Evolutionary conservation across 73 alveolate species (phyloP), one percentile per base, ranked within the genome.

Genomic region (Symbiodinium pilosum): DNA sequence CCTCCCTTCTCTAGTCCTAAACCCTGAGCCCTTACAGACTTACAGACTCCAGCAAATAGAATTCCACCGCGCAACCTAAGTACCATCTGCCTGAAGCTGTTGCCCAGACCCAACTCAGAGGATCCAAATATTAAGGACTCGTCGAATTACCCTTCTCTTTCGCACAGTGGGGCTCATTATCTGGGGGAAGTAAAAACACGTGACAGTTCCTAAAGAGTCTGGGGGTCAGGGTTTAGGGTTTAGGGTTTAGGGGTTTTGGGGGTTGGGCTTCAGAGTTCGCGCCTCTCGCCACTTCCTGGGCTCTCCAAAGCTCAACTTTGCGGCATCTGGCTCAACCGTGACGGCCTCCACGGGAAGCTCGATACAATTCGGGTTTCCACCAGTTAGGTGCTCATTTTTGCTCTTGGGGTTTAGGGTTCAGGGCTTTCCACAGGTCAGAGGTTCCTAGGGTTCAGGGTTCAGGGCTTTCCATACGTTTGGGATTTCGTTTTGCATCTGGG

Each of bases 261-360:
- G 21, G 0, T 0, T 24, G 21, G 28, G 68, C 43, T 30, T 21
- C 21, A 4, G 44, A 20, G 8, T 26, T 16, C 64, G 36, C 86
- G 47, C 95, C 47, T 89, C 95, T 14, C 95, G 95, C 95, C 95
- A 89, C 36, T 89, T 89, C 68, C 95, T 51, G 8, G 95, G 95
- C 44, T 59, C 95, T 5, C 77, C 95, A n/a, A 89, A 89, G 39
- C 51, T 39, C 87, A 89, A 39, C 34, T 32, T 64, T 26, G 51
- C 51, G 32, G 42, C 69, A 39, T 83, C 21, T 28, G 95, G 59
- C 36, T 89, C 95, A 18, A 83, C 95, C 28, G 95, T 89, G 83
- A 89, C 95, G 26, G 95, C 95, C 95, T 89, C 26, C 41, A 20
- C 39, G 42, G 30, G 30, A 21, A n/a, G n/a, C n/a, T n/a, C n/a